Percentiles rank a stretch among this genome's conserved stretches.
Evolutionary conservation across 169 alveolate genomes (phyloP).

Genomic region (Plasmodium sp.): DNA sequence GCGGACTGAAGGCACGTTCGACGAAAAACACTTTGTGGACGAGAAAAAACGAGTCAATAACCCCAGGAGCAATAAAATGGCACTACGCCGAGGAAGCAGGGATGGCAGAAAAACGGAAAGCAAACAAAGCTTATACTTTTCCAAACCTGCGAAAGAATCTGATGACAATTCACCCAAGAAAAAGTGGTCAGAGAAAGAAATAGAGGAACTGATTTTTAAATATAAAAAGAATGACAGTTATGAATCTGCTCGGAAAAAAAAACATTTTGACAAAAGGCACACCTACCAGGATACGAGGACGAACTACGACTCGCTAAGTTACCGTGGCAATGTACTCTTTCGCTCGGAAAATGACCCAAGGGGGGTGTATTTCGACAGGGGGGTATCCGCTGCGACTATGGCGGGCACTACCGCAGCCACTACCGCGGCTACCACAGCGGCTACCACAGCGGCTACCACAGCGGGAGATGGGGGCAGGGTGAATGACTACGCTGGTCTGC

Average conservation of each 20-base stretch:
- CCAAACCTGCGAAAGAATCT: background rate
- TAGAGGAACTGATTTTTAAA: constrained; percentile 14
- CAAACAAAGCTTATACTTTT: background rate
- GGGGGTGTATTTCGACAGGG: background rate
- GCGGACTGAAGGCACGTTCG: background rate
- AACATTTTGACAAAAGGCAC: constrained; percentile 3
- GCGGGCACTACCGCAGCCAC: background rate
- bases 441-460: background rate
- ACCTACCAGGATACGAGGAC: constrained; percentile 1
- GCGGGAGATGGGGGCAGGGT: background rate
- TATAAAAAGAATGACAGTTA: constrained; percentile 9
- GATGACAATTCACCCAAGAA: background rate
- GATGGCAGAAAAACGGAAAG: background rate
- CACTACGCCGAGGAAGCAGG: background rate
- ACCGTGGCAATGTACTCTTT: background rate
- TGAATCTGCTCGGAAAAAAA: background rate
- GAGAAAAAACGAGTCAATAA: background rate
- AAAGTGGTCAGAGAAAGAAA: constrained; percentile 12
- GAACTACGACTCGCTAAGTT: background rate
- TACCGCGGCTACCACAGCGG: background rate
- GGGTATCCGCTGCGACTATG: background rate
- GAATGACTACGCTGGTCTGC: background rate
- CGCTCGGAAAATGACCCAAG: background rate
- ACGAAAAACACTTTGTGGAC: background rate
- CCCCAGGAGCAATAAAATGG: background rate